A percentile compares a stretch with the other conserved stretches of the same genome.
Conservation (phyloP, 176 grass and related monocot genomes). For the Carex littledalei region DNA sequence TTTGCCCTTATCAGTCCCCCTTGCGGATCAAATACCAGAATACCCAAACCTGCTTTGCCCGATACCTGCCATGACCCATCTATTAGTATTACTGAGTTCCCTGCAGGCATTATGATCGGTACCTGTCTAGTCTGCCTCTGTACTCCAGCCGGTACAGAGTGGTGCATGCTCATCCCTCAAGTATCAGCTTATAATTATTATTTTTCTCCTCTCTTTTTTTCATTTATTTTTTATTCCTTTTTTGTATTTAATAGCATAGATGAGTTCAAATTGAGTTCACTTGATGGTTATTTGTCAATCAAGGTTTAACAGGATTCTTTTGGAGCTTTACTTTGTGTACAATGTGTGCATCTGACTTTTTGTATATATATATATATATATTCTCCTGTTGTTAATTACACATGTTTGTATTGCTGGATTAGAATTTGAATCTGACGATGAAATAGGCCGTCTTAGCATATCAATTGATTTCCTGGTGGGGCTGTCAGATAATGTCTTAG, state of each 20-base stretch:
- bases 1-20: no score
- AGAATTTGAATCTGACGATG: conserved; percentile 64
- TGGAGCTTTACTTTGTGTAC: neutral
- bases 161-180: neutral
- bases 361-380: neutral
- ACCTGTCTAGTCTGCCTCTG: no score
- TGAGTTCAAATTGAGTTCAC: neutral
- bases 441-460: conserved; percentile 66
- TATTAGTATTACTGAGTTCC: no score
- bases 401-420: neutral
- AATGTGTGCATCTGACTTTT: neutral
- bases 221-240: neutral
- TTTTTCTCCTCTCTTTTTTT: neutral
- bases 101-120: no score
- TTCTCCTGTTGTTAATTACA: neutral
- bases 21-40: no score
- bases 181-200: neutral
- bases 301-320: neutral
- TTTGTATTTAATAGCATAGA: neutral
- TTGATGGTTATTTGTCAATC: neutral
- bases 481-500: conserved; percentile 48
- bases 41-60: no score
- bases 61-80: no score
- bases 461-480: conserved; percentile 77
- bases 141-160: no score